phyloP scores from a whole-genome alignment of 768 basidiomycete species.

The Rhodosporidiobolus odoratus region DNA sequence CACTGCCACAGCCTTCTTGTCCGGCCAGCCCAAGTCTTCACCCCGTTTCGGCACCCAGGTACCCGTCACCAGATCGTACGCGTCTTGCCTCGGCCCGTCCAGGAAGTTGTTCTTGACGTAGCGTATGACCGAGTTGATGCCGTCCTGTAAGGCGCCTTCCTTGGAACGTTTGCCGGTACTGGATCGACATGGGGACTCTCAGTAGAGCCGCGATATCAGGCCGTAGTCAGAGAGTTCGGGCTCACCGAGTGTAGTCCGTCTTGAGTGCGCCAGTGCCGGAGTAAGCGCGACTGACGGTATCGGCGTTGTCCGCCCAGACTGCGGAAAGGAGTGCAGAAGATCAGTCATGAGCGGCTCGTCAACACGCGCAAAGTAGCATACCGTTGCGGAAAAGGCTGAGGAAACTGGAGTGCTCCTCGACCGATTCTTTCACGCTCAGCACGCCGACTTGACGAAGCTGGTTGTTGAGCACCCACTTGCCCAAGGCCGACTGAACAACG shows the following conservation, averaged over 20 bases:
- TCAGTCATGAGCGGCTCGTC: too few relatives aligned
- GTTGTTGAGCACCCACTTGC: conserved; percentile 71
- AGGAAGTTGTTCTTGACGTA: conserved; percentile 96
- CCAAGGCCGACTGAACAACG: conserved; percentile 86
- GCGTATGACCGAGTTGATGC: conserved; percentile 71
- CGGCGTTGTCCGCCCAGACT: conserved; percentile 99
- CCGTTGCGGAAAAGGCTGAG: conserved; percentile 80
- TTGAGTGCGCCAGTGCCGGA: conserved; percentile 93
- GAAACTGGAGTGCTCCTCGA: conserved; percentile 77
- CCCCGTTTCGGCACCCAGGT: conserved; percentile 70
- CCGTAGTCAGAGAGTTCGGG: not conserved
- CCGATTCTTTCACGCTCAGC: conserved; percentile 60
- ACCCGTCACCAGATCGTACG: conserved; percentile 89
- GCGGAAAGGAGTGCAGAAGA: not conserved
- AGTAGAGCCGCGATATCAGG: not conserved
- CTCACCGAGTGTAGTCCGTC: conserved; percentile 78
- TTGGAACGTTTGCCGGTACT: conserved; percentile 76
- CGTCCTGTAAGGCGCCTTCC: conserved; percentile 75
- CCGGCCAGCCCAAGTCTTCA: conserved; percentile 3
- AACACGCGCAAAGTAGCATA: conserved; percentile 49
- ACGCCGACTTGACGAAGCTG: conserved; percentile 73
- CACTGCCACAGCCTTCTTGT: conserved; percentile 8
- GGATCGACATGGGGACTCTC: not conserved
- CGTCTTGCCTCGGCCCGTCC: conserved; percentile 91
- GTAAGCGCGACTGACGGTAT: conserved; percentile 81